These are phyloP conservation scores for Malbranchea zuffiana DNA, from an alignment of 2,329 filamentous ascomycete species.

Conservation along the genomic window DNA sequence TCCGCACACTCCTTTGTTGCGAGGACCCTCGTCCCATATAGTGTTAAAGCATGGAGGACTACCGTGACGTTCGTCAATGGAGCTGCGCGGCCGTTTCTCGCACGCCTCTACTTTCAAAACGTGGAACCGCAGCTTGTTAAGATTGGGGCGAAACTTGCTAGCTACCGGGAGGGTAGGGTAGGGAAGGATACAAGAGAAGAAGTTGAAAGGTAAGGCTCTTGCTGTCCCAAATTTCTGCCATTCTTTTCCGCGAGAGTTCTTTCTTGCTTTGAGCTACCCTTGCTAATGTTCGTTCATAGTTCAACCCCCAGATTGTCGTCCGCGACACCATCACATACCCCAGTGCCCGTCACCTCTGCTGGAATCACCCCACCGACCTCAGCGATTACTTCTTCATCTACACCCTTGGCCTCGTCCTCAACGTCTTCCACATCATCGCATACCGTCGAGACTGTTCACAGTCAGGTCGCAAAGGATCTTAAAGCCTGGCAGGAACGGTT, in stretches of 20 bases:
- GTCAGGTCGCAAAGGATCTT: conserved; percentile 59
- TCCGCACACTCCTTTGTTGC: conserved; percentile 56
- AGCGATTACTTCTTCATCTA: conserved; percentile 18
- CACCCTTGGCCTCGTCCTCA: conserved; percentile 17
- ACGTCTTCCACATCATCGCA: too few relatives aligned
- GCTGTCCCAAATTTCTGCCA: too few relatives aligned
- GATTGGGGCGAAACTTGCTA: conserved; percentile 78
- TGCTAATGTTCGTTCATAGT: too few relatives aligned
- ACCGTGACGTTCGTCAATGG: conserved; percentile 60
- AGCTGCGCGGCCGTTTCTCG: conserved; percentile 69
- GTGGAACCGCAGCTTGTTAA: conserved; percentile 90
- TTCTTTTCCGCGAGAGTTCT: too few relatives aligned
- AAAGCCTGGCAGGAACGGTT: conserved; percentile 82
- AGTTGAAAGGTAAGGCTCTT: conserved; percentile 34
- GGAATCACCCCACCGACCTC: conserved; percentile 10
- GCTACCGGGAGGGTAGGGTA: conserved; percentile 49
- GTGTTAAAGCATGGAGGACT: conserved; percentile 58
- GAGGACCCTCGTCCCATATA: conserved; percentile 60
- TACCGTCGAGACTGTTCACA: conserved; percentile 40
- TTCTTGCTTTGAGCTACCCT: too few relatives aligned
- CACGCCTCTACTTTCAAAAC: conserved; percentile 74
- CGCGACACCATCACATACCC: too few relatives aligned
- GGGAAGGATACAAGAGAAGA: conserved; percentile 49
- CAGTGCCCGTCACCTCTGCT: background rate
- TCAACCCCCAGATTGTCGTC: too few relatives aligned